These are phyloP conservation scores for Blastocladiella britannica DNA, from an alignment of 192 early-diverging fungal species.

Conservation along the genomic window DNA sequence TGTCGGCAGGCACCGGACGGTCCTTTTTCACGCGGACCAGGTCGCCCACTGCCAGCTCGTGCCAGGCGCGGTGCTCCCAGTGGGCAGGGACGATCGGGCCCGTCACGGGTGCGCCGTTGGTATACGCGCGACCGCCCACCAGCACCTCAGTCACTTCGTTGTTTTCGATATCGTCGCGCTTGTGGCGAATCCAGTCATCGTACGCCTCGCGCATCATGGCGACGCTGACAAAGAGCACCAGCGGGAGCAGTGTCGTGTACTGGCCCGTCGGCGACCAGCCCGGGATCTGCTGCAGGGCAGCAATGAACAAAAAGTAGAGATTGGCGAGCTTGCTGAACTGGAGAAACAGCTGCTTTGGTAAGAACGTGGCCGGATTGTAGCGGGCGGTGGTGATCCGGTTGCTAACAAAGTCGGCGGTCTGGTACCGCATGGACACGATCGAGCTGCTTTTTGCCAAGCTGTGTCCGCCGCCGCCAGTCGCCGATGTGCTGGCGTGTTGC, in stretches of 20 bases:
- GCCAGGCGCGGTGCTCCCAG: constrained; percentile 23
- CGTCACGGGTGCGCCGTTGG: constrained; percentile 1
- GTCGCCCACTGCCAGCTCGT: constrained; percentile 57
- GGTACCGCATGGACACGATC: too few relatives aligned
- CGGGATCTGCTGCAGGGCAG: constrained; percentile 31
- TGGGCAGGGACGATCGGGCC: not conserved
- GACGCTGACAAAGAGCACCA: constrained; percentile 48
- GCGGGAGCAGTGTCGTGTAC: constrained; percentile 54
- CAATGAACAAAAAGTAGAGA: constrained; percentile 44
- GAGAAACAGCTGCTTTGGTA: constrained; percentile 37
- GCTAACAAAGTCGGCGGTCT: constrained; percentile 38
- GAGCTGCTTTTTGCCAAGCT: too few relatives aligned
- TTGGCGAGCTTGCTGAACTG: constrained; percentile 53
- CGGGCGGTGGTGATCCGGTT: constrained; percentile 91
- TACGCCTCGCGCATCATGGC: constrained; percentile 60
- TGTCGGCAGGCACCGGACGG: constrained; percentile 63
- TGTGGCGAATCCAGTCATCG: constrained; percentile 46
- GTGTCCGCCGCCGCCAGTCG: too few relatives aligned
- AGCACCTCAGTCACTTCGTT: constrained; percentile 27
- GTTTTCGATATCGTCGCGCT: constrained; percentile 40
- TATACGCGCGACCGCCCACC: constrained; percentile 23
- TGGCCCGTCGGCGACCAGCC: constrained; percentile 56
- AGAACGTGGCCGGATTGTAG: constrained; percentile 54
- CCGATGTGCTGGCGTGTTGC: too few relatives aligned
- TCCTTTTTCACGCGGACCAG: constrained; percentile 51